Evolutionary conservation across 2,329 filamentous ascomycete genomes (phyloP).

Genomic region (Epichloe glyceriae): DNA sequence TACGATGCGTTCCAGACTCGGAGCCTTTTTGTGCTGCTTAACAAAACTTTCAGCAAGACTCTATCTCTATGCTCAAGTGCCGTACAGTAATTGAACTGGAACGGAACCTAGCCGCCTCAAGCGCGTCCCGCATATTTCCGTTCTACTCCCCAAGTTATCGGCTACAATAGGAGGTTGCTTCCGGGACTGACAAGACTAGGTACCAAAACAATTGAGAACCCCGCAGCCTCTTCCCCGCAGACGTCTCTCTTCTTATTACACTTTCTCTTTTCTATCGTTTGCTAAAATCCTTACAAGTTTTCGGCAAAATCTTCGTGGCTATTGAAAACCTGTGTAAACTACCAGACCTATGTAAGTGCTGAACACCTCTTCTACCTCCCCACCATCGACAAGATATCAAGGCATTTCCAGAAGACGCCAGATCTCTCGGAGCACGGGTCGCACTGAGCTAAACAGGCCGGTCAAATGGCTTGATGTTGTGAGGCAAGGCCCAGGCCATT

Average conservation of each 20-base stretch:
- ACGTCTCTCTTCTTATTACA: neutral
- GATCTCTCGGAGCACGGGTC: neutral
- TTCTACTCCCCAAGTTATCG: conserved; percentile 13
- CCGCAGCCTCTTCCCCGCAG: conserved; percentile 1
- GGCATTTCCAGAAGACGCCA: neutral
- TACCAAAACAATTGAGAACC: neutral
- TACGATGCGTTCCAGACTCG: too few species aligned
- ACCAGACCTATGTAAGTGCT: conserved; percentile 4
- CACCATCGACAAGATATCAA: neutral
- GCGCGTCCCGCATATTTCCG: conserved; percentile 21
- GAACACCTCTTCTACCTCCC: conserved; percentile 4
- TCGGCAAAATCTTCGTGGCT: neutral
- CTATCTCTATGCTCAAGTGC: neutral
- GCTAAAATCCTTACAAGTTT: neutral
- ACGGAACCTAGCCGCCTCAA: neutral
- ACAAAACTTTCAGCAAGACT: too few species aligned
- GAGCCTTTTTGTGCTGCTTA: too few species aligned
- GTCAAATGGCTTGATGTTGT: conserved; percentile 3
- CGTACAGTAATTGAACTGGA: neutral
- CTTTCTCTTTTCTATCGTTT: neutral
- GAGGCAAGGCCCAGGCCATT: neutral
- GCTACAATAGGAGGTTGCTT: conserved; percentile 16
- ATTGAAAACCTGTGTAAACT: neutral
- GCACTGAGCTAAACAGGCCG: conserved; percentile 3
- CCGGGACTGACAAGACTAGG: conserved; percentile 15